Evolutionary conservation across 2,329 filamentous ascomycete genomes (phyloP).

Genomic region (Arthroderma sp.): DNA sequence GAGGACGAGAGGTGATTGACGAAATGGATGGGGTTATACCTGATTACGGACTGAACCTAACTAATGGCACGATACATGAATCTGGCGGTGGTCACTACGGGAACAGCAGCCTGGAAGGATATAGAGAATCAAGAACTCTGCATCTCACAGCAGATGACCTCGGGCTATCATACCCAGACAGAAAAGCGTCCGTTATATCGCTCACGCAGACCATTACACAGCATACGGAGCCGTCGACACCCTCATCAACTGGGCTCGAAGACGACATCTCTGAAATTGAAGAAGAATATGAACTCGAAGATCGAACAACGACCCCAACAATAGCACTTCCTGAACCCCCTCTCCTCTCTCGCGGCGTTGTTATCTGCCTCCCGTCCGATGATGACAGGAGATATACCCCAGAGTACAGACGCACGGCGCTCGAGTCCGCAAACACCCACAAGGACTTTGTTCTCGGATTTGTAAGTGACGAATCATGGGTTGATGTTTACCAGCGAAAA

Average conservation of each 20-base stretch:
- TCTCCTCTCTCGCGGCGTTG: slow-evolving; percentile 23
- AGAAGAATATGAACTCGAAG: slow-evolving; percentile 8
- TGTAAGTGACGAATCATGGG: slow-evolving; percentile 23
- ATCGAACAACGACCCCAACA: neutral
- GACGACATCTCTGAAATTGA: slow-evolving; percentile 3
- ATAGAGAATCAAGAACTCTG: slow-evolving; percentile 10
- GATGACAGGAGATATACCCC: slow-evolving; percentile 20
- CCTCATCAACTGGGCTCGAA: slow-evolving; percentile 4
- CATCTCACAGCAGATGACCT: slow-evolving; percentile 3
- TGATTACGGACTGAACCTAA: slow-evolving; percentile 1
- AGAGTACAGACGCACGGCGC: slow-evolving; percentile 22
- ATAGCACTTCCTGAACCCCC: slow-evolving; percentile 17
- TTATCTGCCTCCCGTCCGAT: slow-evolving; percentile 23
- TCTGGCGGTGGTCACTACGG: slow-evolving; percentile 1
- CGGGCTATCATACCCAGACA: slow-evolving; percentile 7
- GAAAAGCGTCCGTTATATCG: slow-evolving; percentile 30
- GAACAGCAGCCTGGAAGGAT: slow-evolving; percentile 5
- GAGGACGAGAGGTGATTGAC: neutral
- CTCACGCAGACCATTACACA: slow-evolving; percentile 28
- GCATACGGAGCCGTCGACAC: slow-evolving; percentile 21
- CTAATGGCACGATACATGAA: slow-evolving; percentile 1
- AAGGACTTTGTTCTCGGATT: slow-evolving; percentile 30
- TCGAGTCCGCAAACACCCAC: slow-evolving; percentile 27
- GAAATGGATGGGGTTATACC: neutral
- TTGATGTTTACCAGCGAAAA: slow-evolving; percentile 15